Conservation (phyloP, 148 eudicot genomes). For the Chenopodium berlandieri region DNA sequence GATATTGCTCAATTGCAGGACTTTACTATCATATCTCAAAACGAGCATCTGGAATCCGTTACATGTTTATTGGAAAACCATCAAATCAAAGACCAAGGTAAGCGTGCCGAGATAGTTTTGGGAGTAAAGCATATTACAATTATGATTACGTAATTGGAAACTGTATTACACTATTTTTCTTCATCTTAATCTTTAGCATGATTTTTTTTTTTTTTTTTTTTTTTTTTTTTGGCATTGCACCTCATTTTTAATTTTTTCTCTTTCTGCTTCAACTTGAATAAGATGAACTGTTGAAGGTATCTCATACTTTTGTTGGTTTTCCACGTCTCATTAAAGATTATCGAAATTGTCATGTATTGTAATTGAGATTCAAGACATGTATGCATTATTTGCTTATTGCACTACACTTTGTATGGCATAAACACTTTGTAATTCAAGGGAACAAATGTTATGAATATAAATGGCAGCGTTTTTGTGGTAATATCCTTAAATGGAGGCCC, state of each 20-base stretch:
- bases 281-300: not conserved
- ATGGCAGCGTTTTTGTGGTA: not conserved
- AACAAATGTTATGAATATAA: not conserved
- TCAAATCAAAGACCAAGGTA: slow-evolving; percentile 93
- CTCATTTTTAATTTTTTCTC: slow-evolving; percentile 8
- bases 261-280: not conserved
- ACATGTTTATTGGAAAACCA: slow-evolving; percentile 90
- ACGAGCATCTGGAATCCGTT: slow-evolving; percentile 92
- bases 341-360: not conserved
- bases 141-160: not conserved
- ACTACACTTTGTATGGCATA: not conserved
- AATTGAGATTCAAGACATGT: not conserved
- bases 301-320: not conserved
- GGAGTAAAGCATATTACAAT: not conserved
- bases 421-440: not conserved
- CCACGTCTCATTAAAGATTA: not conserved
- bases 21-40: slow-evolving; percentile 93
- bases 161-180: not conserved
- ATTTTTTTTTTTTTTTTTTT: not conserved
- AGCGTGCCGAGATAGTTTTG: not conserved
- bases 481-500: not conserved
- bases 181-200: not conserved
- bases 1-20: slow-evolving; percentile 43
- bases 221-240: slow-evolving; percentile 4
- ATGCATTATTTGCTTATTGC: not conserved